phyloP scores from a whole-genome alignment of 371 early-diverging fungal species.

The Mucor sp. region DNA sequence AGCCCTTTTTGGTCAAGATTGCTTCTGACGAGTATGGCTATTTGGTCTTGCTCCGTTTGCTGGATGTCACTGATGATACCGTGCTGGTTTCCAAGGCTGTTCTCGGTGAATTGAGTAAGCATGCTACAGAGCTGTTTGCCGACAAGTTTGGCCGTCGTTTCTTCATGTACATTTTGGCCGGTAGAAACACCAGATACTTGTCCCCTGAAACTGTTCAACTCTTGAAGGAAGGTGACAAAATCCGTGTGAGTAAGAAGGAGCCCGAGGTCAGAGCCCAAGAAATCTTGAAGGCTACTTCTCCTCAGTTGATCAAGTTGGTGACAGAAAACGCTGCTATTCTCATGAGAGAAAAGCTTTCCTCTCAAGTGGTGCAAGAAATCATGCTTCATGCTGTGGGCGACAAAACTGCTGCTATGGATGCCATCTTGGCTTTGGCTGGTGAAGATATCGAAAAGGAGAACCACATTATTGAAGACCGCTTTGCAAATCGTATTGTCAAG shows the following conservation, averaged over 20 bases:
- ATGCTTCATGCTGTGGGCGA: constrained; percentile 69
- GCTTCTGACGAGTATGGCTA: constrained; percentile 91
- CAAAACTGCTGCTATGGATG: constrained; percentile 49
- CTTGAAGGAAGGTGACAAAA: constrained; percentile 62
- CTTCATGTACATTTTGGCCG: constrained; percentile 71
- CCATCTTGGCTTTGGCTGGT: constrained; percentile 49
- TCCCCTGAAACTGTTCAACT: constrained; percentile 66
- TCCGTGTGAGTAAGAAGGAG: constrained; percentile 78
- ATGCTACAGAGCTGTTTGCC: constrained; percentile 58
- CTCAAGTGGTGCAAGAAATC: constrained; percentile 73
- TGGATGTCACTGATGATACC: constrained; percentile 95
- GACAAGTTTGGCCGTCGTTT: constrained; percentile 79
- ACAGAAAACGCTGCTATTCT: constrained; percentile 52
- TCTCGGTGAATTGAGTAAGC: constrained; percentile 64
- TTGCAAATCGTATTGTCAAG: constrained; percentile 63
- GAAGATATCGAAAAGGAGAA: constrained; percentile 56
- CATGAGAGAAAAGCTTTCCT: constrained; percentile 64
- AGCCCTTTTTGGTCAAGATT: constrained; percentile 81
- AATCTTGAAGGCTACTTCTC: constrained; percentile 60
- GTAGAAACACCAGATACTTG: constrained; percentile 73
- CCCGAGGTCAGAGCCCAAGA: constrained; percentile 64
- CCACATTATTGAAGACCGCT: constrained; percentile 56
- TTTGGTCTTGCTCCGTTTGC: constrained; percentile 77
- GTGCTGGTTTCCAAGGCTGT: constrained; percentile 82
- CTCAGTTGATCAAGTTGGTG: constrained; percentile 62